Base-by-base conservation (phyloP, 176 grass and related monocot genomes). In the Bolboschoenus planiculmis region DNA sequence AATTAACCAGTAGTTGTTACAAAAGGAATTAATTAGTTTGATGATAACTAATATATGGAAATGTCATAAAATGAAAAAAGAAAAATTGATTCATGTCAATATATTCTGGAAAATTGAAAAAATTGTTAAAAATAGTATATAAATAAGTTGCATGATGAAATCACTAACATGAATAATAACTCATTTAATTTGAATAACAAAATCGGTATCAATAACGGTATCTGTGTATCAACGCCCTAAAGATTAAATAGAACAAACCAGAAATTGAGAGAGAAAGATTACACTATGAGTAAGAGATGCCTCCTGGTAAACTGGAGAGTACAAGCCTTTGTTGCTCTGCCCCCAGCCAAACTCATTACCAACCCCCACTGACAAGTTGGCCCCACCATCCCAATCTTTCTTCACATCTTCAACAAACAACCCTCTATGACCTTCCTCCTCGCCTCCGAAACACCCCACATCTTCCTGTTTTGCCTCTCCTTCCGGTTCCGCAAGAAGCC, bases 241-340 rank as follows among this genome's bases (percentile, higher is more conserved):
- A 36, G 42, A 21, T 23, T 29, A 72, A 24, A 18, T 55, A 84
- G 2, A 67, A 23, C 16, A 46, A 10, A 31, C 3, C 7, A 18
- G 64, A 20, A 26, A n/a, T 11, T 20, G 18, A 57, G 55, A 10
- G n/a, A 81, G 5, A 78, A 37, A 73, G 29, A 75, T 88, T 90
- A 97, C 91, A 84, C 94, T 97, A 84, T 90, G 90, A 72, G 87
- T 92, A 35, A 86, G 71, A 82, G 91, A 97, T 56, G 88, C 14
- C 58, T 23, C 5, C 78, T 48, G 31, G 43, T 44, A 84, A 62
- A 82, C 82, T 71, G 85, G 29, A 61, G 70, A 79, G 75, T 62
- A 81, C 85, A 89, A 79, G 84, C 34, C 82, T 92, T 88, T 82
- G 89, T 83, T 75, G 84, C 88, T 20, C 86, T 90, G 10, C 76